Base-by-base conservation (phyloP, 2,329 filamentous ascomycete genomes). In the Pseudocercospora fijiensis region DNA sequence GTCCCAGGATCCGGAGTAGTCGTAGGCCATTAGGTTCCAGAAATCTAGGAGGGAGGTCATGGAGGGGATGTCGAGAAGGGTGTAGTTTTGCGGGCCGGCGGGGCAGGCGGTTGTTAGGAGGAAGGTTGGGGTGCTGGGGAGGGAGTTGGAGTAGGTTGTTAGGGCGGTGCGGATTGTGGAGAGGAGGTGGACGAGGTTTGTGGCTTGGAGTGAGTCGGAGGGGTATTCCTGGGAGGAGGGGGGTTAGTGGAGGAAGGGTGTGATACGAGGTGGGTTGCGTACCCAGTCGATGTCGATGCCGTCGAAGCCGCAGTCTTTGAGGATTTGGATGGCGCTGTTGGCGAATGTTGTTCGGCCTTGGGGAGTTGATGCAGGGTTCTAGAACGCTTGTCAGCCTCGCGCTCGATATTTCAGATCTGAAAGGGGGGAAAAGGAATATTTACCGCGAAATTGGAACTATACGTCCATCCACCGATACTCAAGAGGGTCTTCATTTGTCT, bases 381-480 rank as follows among this genome's bases (percentile, higher is more conserved):
- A 24, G 47, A n/a, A n/a, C n/a, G n/a, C n/a, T n/a, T n/a, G n/a
- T n/a, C n/a, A n/a, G n/a, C n/a, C n/a, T n/a, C n/a, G n/a, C n/a
- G n/a, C n/a, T n/a, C n/a, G n/a, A n/a, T n/a, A n/a, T n/a, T n/a
- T n/a, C n/a, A n/a, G n/a, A n/a, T n/a, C n/a, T n/a, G n/a, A n/a
- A n/a, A n/a, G n/a, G n/a, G n/a, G n/a, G 27, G 18, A 22, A 3
- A 30, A 11, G n/a, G 49, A 8, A 13, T 0, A 26, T 22, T 55
- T 57, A 78, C 80, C 0, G 85, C 80, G 77, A 97, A 96, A 78
- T 96, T 95, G 76, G 85, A 76, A 2, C 88, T 90, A 74, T 90
- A 91, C 0, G 86, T 90, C 87, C 88, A 95, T 9, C 92, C 91
- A 43, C 92, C 92, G 63, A 96, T 91, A 58, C 89, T 92, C 5